phyloP scores from a whole-genome alignment of 495 filamentous ascomycete species.

The Talaromyces liani region DNA sequence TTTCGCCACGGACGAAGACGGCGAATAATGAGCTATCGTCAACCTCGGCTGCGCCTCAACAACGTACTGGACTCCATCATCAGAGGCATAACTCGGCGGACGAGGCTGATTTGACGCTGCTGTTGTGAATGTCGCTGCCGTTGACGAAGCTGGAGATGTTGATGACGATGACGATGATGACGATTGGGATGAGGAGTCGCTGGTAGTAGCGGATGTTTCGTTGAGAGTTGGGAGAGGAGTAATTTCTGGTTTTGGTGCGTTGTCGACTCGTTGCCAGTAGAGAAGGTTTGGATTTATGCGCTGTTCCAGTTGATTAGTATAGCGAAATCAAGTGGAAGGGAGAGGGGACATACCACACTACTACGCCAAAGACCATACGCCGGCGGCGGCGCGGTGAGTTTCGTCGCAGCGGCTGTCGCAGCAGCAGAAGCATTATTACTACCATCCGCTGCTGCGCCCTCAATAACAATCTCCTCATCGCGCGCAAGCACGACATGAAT shows the following conservation, averaged over 20 bases:
- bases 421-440: neutral
- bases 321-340: neutral
- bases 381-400: slow-evolving; percentile 55
- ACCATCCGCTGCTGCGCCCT: slow-evolving; percentile 5
- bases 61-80: slow-evolving; percentile 63
- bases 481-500: slow-evolving; percentile 54
- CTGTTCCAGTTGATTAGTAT: slow-evolving; percentile 24
- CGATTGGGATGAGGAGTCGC: neutral
- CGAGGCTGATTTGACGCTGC: slow-evolving; percentile 21
- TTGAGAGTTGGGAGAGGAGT: neutral
- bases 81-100: slow-evolving; percentile 65
- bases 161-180: neutral
- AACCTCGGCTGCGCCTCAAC: slow-evolving; percentile 53
- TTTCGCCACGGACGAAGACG: neutral
- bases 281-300: slow-evolving; percentile 73
- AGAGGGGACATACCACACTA: slow-evolving; percentile 59
- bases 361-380: slow-evolving; percentile 83
- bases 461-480: slow-evolving; percentile 52
- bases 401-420: slow-evolving; percentile 19
- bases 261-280: slow-evolving; percentile 63
- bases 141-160: neutral
- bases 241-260: slow-evolving; percentile 8
- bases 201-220: neutral
- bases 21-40: slow-evolving; percentile 4
- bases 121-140: slow-evolving; percentile 13